Percentiles rank a stretch among this genome's conserved stretches.
Conservation (phyloP, 176 grass and related monocot species). For the Oryza brachyantha region DNA sequence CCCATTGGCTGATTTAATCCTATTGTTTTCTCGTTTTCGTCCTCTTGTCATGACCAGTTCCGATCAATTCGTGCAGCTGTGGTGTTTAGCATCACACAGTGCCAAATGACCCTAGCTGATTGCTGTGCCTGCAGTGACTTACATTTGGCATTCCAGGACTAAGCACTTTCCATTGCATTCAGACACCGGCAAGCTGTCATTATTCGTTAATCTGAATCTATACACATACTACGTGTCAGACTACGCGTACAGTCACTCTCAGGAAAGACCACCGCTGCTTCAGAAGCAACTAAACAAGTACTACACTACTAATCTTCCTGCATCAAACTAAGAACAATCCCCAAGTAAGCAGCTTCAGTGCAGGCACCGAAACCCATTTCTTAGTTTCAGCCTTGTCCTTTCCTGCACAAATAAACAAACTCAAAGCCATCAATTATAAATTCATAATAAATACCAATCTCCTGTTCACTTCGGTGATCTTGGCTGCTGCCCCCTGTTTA, state of each 20-base stretch:
- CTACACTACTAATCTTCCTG: too few relatives aligned
- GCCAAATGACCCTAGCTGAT: too few relatives aligned
- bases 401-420: background rate
- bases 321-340: background rate
- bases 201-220: background rate
- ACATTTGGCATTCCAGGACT: background rate
- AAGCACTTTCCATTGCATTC: background rate
- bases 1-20: background rate
- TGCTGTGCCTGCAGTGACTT: background rate
- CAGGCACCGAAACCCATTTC: background rate
- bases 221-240: slow-evolving; percentile 34
- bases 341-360: background rate
- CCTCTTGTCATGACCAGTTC: background rate
- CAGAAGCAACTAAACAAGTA: background rate
- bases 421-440: background rate
- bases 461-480: background rate
- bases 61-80: background rate
- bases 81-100: background rate
- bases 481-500: background rate
- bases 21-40: background rate
- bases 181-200: background rate
- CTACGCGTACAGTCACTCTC: background rate
- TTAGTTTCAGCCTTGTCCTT: background rate
- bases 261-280: background rate
- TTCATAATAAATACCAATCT: background rate